A percentile compares a stretch with the other conserved stretches of the same genome.
Conservation (phyloP, 148 eudicot species). For the Vaccinium darrowii region DNA sequence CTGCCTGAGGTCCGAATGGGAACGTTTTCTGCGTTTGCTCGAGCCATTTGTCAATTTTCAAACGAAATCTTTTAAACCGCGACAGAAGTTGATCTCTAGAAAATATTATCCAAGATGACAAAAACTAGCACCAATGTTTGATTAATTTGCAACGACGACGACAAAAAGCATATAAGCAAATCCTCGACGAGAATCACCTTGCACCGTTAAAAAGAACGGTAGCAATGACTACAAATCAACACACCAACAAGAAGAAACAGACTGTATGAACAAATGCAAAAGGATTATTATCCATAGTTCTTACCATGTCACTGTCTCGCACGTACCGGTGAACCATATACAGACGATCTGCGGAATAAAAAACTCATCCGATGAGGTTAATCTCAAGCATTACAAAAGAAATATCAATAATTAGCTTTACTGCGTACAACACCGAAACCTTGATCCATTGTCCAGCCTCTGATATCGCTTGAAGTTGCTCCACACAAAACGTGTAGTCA, state of each 20-base stretch:
- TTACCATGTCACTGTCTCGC: not conserved
- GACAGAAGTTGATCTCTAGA: not conserved
- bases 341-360: not conserved
- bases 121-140: not conserved
- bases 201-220: not conserved
- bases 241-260: not conserved
- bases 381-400: not conserved
- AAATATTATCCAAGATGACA: not conserved
- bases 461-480: not conserved
- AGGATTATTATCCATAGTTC: not conserved
- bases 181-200: not conserved
- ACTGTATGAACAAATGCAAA: not conserved
- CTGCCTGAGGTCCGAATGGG: not conserved
- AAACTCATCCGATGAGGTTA: not conserved
- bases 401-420: not conserved
- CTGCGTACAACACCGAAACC: not conserved
- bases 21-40: not conserved
- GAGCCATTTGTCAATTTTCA: not conserved
- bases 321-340: not conserved
- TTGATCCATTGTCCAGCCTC: not conserved
- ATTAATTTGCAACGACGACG: not conserved
- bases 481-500: not conserved
- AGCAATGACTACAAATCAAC: not conserved
- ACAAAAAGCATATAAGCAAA: not conserved
- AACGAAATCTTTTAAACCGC: not conserved